A percentile compares a stretch with the other conserved stretches of the same genome.
phyloP scores from a whole-genome alignment of 768 basidiomycete species.

The Lactifluus piperatus region DNA sequence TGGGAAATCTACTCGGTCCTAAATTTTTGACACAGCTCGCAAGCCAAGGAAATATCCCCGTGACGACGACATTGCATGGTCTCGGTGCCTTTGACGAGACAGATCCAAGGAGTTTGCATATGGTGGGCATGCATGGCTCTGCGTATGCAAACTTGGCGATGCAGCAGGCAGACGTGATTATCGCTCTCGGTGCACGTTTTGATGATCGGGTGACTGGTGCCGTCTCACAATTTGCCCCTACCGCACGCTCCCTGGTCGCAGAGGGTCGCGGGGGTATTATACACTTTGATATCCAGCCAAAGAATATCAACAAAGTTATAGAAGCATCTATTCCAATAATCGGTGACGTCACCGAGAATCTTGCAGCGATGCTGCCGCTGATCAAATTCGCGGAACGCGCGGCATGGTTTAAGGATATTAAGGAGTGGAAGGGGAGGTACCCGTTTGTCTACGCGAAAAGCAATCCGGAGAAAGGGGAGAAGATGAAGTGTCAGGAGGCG shows the following conservation, averaged over 20 bases:
- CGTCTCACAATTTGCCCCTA: conserved; percentile 83
- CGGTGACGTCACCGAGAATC: conserved; percentile 77
- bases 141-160: conserved; percentile 98
- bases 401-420: conserved; percentile 97
- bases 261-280: conserved; percentile 44
- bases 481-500: conserved; percentile 94
- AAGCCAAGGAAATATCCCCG: conserved; percentile 88
- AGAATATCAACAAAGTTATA: no score
- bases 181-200: conserved; percentile 94
- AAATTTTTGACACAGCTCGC: conserved; percentile 69
- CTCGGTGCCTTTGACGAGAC: conserved; percentile 94
- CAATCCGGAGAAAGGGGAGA: conserved; percentile 39
- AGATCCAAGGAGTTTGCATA: conserved; percentile 79
- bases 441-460: conserved; percentile 83
- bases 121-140: conserved; percentile 98
- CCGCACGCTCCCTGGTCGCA: conserved; percentile 74
- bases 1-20: conserved; percentile 76
- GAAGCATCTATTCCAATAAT: conserved; percentile 68
- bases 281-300: conserved; percentile 77
- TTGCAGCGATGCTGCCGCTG: no score
- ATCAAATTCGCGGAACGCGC: conserved; percentile 45
- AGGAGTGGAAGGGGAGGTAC: conserved; percentile 74
- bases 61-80: conserved; percentile 93
- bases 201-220: conserved; percentile 98
- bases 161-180: conserved; percentile 95